phyloP scores from a whole-genome alignment of 2,329 filamentous ascomycete genomes.

The Diplodia sapinea region DNA sequence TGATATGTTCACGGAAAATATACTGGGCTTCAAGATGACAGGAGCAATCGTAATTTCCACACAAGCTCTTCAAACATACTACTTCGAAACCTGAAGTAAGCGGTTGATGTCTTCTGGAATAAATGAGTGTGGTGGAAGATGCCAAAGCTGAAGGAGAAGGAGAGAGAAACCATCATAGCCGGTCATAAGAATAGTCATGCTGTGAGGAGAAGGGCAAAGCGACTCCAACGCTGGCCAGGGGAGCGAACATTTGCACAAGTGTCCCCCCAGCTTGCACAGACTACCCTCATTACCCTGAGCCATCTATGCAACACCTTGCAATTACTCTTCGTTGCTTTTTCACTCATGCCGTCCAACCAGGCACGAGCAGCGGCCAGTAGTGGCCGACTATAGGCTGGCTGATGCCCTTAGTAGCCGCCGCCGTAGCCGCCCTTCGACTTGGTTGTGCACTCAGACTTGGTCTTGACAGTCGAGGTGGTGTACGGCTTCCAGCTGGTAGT shows the following conservation, averaged over 20 bases:
- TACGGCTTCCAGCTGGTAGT: slow-evolving; percentile 35
- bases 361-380: background rate
- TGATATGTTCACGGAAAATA: background rate
- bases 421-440: slow-evolving; percentile 31
- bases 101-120: background rate
- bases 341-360: background rate
- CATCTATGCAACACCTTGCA: background rate
- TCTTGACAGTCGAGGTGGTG: slow-evolving; percentile 36
- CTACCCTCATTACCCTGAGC: slow-evolving; percentile 1
- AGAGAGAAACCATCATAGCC: background rate
- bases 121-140: slow-evolving; percentile 6
- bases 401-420: slow-evolving; percentile 18
- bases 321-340: slow-evolving; percentile 1
- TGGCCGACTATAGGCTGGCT: background rate
- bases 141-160: background rate
- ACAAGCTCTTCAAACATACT: background rate
- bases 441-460: slow-evolving; percentile 37
- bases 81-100: background rate
- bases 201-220: background rate
- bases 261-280: background rate
- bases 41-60: background rate
- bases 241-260: background rate
- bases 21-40: background rate
- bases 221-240: slow-evolving; percentile 1
- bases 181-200: slow-evolving; percentile 13